A percentile compares a stretch with the other conserved stretches of the same genome.
Evolutionary conservation across 164 flowering plant species (phyloP).

Genomic region (Santalum album): DNA sequence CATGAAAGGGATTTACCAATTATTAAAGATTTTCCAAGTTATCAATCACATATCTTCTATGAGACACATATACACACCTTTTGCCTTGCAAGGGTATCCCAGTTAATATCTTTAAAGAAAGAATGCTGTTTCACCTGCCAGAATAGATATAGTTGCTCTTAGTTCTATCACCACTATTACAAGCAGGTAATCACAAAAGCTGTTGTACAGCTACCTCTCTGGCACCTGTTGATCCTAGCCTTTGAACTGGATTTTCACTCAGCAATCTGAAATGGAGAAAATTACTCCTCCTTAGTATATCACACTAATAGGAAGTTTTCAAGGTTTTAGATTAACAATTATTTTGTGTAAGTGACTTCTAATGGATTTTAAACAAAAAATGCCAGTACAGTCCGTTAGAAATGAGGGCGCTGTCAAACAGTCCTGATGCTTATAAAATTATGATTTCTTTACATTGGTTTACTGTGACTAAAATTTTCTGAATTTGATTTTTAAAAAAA

Average conservation of each 20-base stretch:
- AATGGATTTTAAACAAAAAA: too few relatives aligned
- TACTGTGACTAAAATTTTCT: too few relatives aligned
- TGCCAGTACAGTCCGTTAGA: too few relatives aligned
- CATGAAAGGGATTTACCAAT: too few relatives aligned
- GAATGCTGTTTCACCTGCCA: conserved; percentile 75
- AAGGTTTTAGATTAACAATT: too few relatives aligned
- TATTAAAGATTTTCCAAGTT: too few relatives aligned
- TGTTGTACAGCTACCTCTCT: conserved; percentile 48
- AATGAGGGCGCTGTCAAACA: too few relatives aligned
- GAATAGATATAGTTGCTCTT: conserved; percentile 10
- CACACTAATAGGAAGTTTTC: background rate
- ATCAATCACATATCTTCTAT: too few relatives aligned
- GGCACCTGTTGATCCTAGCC: conserved; percentile 94
- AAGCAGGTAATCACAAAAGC: conserved; percentile 2
- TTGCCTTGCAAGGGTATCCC: conserved; percentile 95
- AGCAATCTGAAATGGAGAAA: conserved; percentile 48
- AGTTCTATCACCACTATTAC: background rate
- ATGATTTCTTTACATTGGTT: too few relatives aligned
- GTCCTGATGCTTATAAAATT: too few relatives aligned
- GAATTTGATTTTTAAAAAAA: too few relatives aligned
- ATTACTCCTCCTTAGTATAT: background rate
- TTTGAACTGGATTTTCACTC: conserved; percentile 78
- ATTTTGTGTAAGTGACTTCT: too few relatives aligned
- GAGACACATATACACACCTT: conserved; percentile 43
- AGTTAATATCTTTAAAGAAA: conserved; percentile 79